Evolutionary conservation across 1,139 yeast genomes (phyloP), one percentile per base, ranked within the genome.

Genomic region (Sugiyamaella pinicola): DNA sequence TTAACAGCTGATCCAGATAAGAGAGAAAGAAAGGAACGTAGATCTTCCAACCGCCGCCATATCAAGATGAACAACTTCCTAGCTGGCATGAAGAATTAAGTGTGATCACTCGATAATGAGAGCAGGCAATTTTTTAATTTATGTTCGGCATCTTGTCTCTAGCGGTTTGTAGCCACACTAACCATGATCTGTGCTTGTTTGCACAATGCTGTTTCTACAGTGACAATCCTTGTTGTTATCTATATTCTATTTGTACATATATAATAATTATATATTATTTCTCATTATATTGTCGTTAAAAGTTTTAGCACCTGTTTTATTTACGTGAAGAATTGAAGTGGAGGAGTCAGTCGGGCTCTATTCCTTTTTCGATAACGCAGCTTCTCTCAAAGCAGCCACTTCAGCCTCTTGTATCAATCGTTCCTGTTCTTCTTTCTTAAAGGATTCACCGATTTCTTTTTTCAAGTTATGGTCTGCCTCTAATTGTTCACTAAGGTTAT

Each of bases 41-140:
- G 90, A 64, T 79, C 79, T 63, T 79, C 72, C 55, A 89, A 87
- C 69, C 82, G 88, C 55, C 77, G 80, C 59, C 78, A 75, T 62
- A 88, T 90, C 68, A 90, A 88, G 72, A 79, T 81, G 66, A 84
- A 82, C 68, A 91, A 91, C 76, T 90, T 90, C 71, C 44, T 69
- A 53, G 61, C 67, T 13, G 62, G 65, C 43, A 70, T 71, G 73
- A 63, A 60, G 57, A 65, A 60, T 52, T 62, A 34, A 29, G 6
- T 3, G 29, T 38, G 9, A 21, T 26, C 41, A 10, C 8, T 21
- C 8, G 24, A 7, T 13, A 31, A 4, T 31, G 13, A n/a, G 4
- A 31, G n/a, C n/a, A n/a, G n/a, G n/a, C n/a, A n/a, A n/a, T n/a
- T n/a, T n/a, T n/a, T n/a, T n/a, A n/a, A n/a, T n/a, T n/a, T n/a